phyloP scores from a whole-genome alignment of 2,329 filamentous ascomycete genomes.

The Arthrobotrys sinensis region DNA sequence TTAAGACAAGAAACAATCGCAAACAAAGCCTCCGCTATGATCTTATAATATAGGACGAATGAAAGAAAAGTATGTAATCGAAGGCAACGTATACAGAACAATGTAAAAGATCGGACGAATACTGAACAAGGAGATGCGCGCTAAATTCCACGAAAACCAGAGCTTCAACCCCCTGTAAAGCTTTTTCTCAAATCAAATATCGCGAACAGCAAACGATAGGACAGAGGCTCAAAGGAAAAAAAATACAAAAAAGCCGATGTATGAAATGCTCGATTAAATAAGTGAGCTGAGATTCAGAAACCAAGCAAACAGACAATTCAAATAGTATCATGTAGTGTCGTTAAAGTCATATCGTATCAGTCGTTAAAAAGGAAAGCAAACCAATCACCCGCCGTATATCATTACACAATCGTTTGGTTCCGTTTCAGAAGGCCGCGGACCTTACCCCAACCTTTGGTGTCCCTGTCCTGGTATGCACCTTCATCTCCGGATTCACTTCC shows the following conservation, averaged over 20 bases:
- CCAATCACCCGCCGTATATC: slow-evolving; percentile 32
- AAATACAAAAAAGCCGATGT: background rate
- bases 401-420: slow-evolving; percentile 42
- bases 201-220: slow-evolving; percentile 9
- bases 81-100: background rate
- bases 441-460: slow-evolving; percentile 55
- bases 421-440: slow-evolving; percentile 58
- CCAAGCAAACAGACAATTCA: slow-evolving; percentile 18
- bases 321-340: slow-evolving; percentile 26
- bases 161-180: slow-evolving; percentile 38
- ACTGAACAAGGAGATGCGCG: slow-evolving; percentile 42
- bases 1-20: slow-evolving; percentile 39
- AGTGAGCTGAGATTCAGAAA: slow-evolving; percentile 41
- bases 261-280: slow-evolving; percentile 51
- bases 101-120: slow-evolving; percentile 25
- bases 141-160: slow-evolving; percentile 54
- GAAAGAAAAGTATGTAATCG: slow-evolving; percentile 26
- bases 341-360: slow-evolving; percentile 39
- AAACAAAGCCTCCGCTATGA: slow-evolving; percentile 49
- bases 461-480: slow-evolving; percentile 24
- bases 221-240: background rate
- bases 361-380: slow-evolving; percentile 23
- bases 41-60: slow-evolving; percentile 26
- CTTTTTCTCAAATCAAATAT: slow-evolving; percentile 39
- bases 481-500: slow-evolving; percentile 56